Base-by-base conservation (phyloP, 129 eudicot species). In the Helianthus annuus region DNA sequence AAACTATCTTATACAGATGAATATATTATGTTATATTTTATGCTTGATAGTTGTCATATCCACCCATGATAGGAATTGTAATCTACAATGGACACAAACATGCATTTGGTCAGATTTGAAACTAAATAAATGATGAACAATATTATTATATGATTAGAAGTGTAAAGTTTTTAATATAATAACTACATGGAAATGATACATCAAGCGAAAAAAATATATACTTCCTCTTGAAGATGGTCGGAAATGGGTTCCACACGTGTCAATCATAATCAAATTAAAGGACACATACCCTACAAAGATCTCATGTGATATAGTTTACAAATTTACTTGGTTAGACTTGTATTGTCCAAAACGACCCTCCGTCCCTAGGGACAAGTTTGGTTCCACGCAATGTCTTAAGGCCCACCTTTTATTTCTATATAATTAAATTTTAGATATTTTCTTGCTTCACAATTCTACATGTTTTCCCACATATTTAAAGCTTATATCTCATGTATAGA, bases 261-360 rank as follows among this genome's bases (percentile, higher is more conserved):
- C 73, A 34, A 68, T 68, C 73, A 32, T 36, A 15, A 51, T 68
- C 48, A 51, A 51, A 51, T 52, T 68, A 68, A 68, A 36, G 73
- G 24, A n/a, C 16, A 32, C 48, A 49, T 48, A 29, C 73, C 73
- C 73, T 68, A 68, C 73, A 68, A 68, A 68, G 60, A 68, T 68
- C 61, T 68, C 73, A 3, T 68, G 48, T 48, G 72, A 48, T 67
- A 67, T 27, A 48, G 59, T 46, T 46, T 24, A 67, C 59, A 6
- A 67, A 14, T 67, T 67, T 67, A 67, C 59, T 17, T 67, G 72
- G 72, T 59, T 19, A 68, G 3, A 27, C 29, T 6, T 14, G 4
- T 46, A 48, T 68, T n/a, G 73, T 49, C 61, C 60, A 68, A 49
- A 68, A 49, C 46, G 16, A 46, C 61, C 73, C 17, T 65, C 13